These are phyloP conservation scores for Lachancea fermentati DNA, from an alignment of 805 yeast genomes.

Conservation along the genomic window DNA sequence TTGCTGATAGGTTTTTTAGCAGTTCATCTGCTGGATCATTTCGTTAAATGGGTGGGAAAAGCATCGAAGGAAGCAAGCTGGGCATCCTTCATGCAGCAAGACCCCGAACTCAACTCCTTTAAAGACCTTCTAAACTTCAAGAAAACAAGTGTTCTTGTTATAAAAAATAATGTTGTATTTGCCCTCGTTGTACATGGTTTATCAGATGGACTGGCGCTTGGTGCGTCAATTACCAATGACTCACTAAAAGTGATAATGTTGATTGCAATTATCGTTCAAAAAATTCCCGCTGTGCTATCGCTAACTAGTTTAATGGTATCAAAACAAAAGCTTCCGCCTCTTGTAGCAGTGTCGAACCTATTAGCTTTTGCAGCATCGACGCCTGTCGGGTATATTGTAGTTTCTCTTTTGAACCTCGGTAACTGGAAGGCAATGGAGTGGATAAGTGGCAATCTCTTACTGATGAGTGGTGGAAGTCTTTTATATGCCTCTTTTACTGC, in stretches of 20 bases:
- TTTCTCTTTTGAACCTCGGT: constrained; percentile 23
- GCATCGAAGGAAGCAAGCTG: background rate
- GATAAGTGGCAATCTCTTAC: constrained; percentile 29
- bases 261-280: constrained; percentile 55
- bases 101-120: constrained; percentile 11
- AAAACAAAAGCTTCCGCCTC: constrained; percentile 34
- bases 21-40: constrained; percentile 43
- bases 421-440: constrained; percentile 26
- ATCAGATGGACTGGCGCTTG: constrained; percentile 61
- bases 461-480: constrained; percentile 34
- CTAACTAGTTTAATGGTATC: constrained; percentile 45
- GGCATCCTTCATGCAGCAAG: constrained; percentile 2
- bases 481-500: constrained; percentile 33
- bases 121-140: constrained; percentile 22
- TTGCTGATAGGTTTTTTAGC: constrained; percentile 44
- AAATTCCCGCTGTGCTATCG: constrained; percentile 61
- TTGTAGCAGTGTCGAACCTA: constrained; percentile 43
- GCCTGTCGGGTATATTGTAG: constrained; percentile 29
- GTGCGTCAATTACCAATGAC: constrained; percentile 42
- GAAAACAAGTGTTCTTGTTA: constrained; percentile 27
- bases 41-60: constrained; percentile 10
- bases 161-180: constrained; percentile 45
- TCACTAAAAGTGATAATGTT: constrained; percentile 40
- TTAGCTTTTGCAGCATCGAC: constrained; percentile 33
- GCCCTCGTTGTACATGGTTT: constrained; percentile 56